Base-by-base conservation (phyloP, 306 rosid species). In the Acmispon strigosus region DNA sequence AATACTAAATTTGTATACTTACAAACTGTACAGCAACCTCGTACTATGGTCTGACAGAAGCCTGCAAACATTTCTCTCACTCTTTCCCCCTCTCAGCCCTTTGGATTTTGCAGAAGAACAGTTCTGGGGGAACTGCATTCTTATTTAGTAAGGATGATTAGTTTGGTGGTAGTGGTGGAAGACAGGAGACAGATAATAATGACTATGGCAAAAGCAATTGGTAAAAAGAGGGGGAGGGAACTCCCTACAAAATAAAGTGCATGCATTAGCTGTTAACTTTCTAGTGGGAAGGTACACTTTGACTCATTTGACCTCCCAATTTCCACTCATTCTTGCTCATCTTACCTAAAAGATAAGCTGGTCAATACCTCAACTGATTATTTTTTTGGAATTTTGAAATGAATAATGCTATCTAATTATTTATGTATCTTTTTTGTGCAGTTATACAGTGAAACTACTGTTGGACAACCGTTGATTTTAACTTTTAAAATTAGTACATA, bases 141-240 rank as follows among this genome's bases (percentile, higher is more conserved):
- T 37, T 58, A 42, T 49, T 64, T 68, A 56, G 77, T 22, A 20
- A n/a, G 73, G 56, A 62, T 42, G 54, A 76, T 19, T 59, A 55
- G 50, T 48, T 29, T 16, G 71, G 39, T 15, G 75, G 59, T 71
- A 62, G 64, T 80, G 83, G 88, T 80, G 86, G 86, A 76, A 9
- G 90, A 86, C 87, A 75, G 81, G 10, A 47, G 82, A 75, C 32
- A 83, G 37, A 45, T 87, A 82, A 86, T 95, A 14, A 91, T 82
- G 81, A 84, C 50, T 43, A 70, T 78, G 73, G 84, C 83, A 79
- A 89, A 88, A 74, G 90, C 86, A 72, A 47, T 65, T 50, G 85
- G 87, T 70, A 84, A 86, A 79, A 78, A 70, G 77, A 69, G 44
- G 84, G 49, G 84, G 97, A 84, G 97, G 98, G 98, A 90, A 84